phyloP scores from a whole-genome alignment of 129 eudicot species.

The Artemisia tridentata region DNA sequence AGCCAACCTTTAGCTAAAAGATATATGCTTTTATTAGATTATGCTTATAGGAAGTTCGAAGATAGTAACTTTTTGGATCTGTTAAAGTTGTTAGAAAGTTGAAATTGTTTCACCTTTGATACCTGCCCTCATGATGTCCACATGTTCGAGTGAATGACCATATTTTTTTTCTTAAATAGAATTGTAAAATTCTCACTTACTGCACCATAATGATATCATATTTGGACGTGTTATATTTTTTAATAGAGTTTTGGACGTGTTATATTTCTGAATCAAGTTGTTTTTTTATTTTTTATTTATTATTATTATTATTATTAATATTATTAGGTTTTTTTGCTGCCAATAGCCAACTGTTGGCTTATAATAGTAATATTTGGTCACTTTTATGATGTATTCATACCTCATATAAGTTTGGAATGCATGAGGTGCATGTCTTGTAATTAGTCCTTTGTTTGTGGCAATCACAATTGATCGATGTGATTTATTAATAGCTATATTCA shows the following conservation, averaged over 20 bases:
- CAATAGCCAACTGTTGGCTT: constrained; percentile 12
- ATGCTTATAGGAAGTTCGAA: background rate
- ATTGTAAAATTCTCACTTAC: background rate
- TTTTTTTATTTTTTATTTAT: too few species aligned
- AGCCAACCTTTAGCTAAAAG: background rate
- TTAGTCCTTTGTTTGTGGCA: constrained; percentile 8
- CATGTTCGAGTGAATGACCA: background rate
- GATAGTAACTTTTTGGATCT: constrained; percentile 2
- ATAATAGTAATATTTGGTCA: too few species aligned
- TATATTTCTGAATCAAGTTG: background rate
- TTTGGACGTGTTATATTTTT: background rate
- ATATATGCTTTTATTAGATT: constrained; percentile 9
- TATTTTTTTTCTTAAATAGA: background rate
- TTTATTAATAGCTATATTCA: constrained; percentile 6
- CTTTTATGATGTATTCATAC: too few species aligned
- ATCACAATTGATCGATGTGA: constrained; percentile 17
- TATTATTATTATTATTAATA: too few species aligned
- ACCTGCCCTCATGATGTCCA: constrained; percentile 14
- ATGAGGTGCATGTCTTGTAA: constrained; percentile 7
- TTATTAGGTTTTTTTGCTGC: too few species aligned
- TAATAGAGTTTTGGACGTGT: background rate
- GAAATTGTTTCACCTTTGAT: constrained; percentile 4
- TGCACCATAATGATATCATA: constrained; percentile 1
- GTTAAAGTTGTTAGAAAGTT: constrained; percentile 11
- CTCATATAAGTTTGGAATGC: constrained; percentile 4